Base-by-base conservation (phyloP, 768 basidiomycete genomes). In the Pleurotus citrinopileatus region DNA sequence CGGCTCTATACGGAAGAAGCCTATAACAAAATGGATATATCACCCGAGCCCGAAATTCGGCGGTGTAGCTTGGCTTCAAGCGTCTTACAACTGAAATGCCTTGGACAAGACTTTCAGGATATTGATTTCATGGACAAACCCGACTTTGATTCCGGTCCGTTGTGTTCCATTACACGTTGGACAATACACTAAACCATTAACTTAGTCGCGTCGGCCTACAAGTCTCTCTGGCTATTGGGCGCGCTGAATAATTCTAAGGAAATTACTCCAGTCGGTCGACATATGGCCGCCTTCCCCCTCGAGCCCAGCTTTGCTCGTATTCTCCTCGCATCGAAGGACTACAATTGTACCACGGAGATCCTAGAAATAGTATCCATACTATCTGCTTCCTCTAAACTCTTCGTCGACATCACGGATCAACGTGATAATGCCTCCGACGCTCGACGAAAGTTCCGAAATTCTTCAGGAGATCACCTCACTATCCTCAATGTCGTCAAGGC, bases 271-370 rank as follows among this genome's bases (percentile, higher is more conserved):
- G 67, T 89, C 3, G 97, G 97, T 2, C 81, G 83, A 3, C 73
- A 84, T 57, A 98, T 99, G 91, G 87, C 94, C 2, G 63, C 74
- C n/a, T 92, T 95, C 64, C 97, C 97, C 2, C 80, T 97, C n/a
- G 94, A 98, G 60, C 94, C 96, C 1, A 72, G 82, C 27, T 80
- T 86, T 52, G 83, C 94, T 0, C 84, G 92, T 26, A 80, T 88
- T 37, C 70, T 98, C 27, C 73, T 98, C 51, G 88, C 89, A 12
- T 90, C 96, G 0, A 79, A 82, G 62, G 77, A 80, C 17, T 72
- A 85, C 51, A 80, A 78, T 1, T 98, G 93, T 71, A 82, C 88
- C 0, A 63, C 73, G 15, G 93, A 96, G 67, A 77, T 96, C 34
- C 74, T 98, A 59, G 84, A 89, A 61, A 88, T 98, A 60, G 74